Evolutionary conservation across 768 basidiomycete genomes (phyloP).

Genomic region (Amanita jacksonii): DNA sequence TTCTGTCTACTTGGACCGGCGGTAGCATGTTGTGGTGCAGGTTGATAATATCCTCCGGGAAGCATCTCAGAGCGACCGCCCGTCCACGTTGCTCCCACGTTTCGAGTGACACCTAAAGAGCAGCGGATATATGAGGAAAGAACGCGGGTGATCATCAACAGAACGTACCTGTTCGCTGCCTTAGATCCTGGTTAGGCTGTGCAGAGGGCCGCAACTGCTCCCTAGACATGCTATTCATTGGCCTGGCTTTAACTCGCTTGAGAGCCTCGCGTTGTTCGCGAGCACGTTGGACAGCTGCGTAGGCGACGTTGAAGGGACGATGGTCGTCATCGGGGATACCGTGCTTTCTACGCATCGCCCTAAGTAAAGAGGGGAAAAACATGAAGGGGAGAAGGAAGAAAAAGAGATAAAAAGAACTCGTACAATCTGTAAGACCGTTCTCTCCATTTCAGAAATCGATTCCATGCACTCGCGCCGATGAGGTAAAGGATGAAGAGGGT

Average conservation of each 20-base stretch:
- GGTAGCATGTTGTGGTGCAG: neutral
- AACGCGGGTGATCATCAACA: neutral
- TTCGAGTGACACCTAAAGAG: constrained; percentile 1
- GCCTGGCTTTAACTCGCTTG: constrained; percentile 3
- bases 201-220: constrained; percentile 3
- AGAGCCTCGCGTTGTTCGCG: constrained; percentile 39
- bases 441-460: constrained; percentile 43
- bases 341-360: constrained; percentile 64
- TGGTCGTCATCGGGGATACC: constrained; percentile 81
- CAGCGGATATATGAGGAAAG: neutral
- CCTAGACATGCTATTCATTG: constrained; percentile 1
- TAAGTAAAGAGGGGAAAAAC: constrained; percentile 17
- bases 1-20: constrained; percentile 2
- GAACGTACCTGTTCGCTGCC: constrained; percentile 7
- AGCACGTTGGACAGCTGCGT: constrained; percentile 54
- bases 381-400: neutral
- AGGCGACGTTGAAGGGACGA: constrained; percentile 83
- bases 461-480: constrained; percentile 30
- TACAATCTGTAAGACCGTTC: constrained; percentile 62
- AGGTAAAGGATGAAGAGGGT: constrained; percentile 29
- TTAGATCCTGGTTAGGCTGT: constrained; percentile 7
- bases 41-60: neutral
- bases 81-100: constrained; percentile 4
- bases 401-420: constrained; percentile 15
- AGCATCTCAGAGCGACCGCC: neutral